Evolutionary conservation across 2,329 filamentous ascomycete genomes (phyloP), one percentile per base, ranked within the genome.

Genomic region (Ceratocystis destructans): DNA sequence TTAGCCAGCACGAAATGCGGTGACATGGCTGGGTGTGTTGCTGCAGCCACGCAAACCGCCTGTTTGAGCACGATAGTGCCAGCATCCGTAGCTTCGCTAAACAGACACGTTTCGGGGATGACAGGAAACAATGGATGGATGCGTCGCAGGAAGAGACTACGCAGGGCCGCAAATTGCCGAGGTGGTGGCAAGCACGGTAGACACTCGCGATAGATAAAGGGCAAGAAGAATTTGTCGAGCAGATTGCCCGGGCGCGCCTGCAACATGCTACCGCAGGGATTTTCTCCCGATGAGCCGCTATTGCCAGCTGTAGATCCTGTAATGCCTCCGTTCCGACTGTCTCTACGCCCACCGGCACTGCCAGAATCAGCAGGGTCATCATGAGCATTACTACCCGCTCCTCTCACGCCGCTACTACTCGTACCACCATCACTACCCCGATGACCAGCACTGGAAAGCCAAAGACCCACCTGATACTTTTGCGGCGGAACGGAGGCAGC

Each of bases 61-160:
- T 85, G 83, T 59, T 77, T 76, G 31, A 83, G 72, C 2, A 83
- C 74, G 1, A 79, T 76, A n/a, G 70, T 72, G 12, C 73, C 73
- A 0, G 79, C 73, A 2, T 73, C 72, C n/a, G 73, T 69, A 7
- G 71, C 45, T 33, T 73, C 62, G 8, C 70, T 71, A 0, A 72
- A 71, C 1, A 79, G 66, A 17, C 74, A 71, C 1, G 72, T 66
- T 15, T 76, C 71, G 0, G 79, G 77, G 44, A 84, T 75, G 15
- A 83, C 75, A 3, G 82, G 82, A 28, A 83, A 79, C 3, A 84
- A 75, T 2, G 81, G 80, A 59, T 84, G 80, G 7, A 84, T 77
- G 69, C 82, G 80, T 25, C 81, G 76, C 5, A 80, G 70, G 69
- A 80, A 83, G 53, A 82, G 72, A 1, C 73, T 73, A 48, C 76